A percentile compares a stretch with the other conserved stretches of the same genome.
phyloP scores from a whole-genome alignment of 371 early-diverging fungal species.

The Mucor mucedo region DNA sequence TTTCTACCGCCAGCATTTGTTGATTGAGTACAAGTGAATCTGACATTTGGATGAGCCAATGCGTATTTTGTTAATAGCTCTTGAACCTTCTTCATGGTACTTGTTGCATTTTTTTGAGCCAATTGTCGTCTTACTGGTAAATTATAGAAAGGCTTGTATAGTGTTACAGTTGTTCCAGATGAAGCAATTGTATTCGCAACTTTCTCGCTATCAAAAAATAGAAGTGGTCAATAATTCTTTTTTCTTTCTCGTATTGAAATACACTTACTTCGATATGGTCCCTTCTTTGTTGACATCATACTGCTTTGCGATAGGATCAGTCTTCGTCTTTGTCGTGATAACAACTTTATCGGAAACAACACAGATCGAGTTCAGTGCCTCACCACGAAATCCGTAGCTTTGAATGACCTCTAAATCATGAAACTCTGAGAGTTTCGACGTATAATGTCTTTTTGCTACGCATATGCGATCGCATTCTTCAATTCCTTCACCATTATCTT shows the following conservation, averaged over 20 bases:
- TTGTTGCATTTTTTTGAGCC: slow-evolving; percentile 27
- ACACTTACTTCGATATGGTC: slow-evolving; percentile 29
- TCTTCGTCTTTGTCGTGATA: slow-evolving; percentile 41
- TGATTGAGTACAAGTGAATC: slow-evolving; percentile 33
- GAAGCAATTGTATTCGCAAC: not conserved
- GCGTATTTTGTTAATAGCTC: slow-evolving; percentile 36
- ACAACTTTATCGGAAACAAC: slow-evolving; percentile 32
- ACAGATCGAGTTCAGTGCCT: slow-evolving; percentile 66
- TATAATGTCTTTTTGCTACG: slow-evolving; percentile 64
- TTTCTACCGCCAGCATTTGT: slow-evolving; percentile 22
- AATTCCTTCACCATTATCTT: slow-evolving; percentile 71
- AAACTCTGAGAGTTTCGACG: slow-evolving; percentile 72
- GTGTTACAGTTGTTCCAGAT: slow-evolving; percentile 43
- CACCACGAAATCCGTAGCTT: slow-evolving; percentile 76
- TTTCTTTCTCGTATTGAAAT: not conserved
- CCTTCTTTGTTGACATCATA: slow-evolving; percentile 43
- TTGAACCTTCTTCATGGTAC: slow-evolving; percentile 29
- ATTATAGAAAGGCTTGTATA: slow-evolving; percentile 43
- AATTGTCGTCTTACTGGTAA: slow-evolving; percentile 55
- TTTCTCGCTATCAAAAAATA: not conserved
- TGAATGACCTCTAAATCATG: slow-evolving; percentile 58
- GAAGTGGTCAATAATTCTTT: not conserved
- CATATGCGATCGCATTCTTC: slow-evolving; percentile 37
- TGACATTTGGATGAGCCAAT: slow-evolving; percentile 36
- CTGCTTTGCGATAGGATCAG: slow-evolving; percentile 36